A percentile compares a stretch with the other conserved stretches of the same genome.
Conservation (phyloP, 2,329 filamentous ascomycete genomes). For the Pseudogymnoascus sp. region DNA sequence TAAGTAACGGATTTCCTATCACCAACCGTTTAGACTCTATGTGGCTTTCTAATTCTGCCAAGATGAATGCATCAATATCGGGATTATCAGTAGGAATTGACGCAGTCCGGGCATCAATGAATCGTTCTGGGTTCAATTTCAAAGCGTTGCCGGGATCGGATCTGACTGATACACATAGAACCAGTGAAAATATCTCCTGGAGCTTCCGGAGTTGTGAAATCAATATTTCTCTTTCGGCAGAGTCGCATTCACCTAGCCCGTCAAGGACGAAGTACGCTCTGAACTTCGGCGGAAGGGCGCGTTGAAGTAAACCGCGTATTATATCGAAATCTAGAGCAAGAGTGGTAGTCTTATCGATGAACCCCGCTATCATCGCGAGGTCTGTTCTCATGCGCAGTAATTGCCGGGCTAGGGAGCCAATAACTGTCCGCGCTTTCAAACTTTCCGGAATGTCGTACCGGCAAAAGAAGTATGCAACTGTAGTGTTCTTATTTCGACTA, state of each 20-base stretch:
- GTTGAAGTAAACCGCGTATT: constrained; percentile 20
- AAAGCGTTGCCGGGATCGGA: constrained; percentile 17
- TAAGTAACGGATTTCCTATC: constrained; percentile 22
- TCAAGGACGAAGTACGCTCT: constrained; percentile 28
- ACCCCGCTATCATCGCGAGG: constrained; percentile 11
- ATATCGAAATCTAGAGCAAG: constrained; percentile 14
- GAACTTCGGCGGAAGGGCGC: constrained; percentile 14
- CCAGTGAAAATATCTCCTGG: constrained; percentile 18
- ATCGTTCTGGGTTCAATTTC: constrained; percentile 9
- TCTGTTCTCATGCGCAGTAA: constrained; percentile 25
- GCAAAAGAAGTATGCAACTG: constrained; percentile 30
- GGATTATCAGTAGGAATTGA: constrained; percentile 22
- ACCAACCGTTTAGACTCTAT: constrained; percentile 15
- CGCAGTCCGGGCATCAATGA: constrained; percentile 11
- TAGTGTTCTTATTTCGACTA: constrained; percentile 3
- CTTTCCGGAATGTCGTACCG: constrained; percentile 25
- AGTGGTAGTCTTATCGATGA: neutral
- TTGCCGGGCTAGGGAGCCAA: constrained; percentile 31
- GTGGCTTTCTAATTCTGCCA: constrained; percentile 21
- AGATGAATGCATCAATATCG: constrained; percentile 23
- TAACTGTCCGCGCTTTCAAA: constrained; percentile 23
- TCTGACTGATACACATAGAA: constrained; percentile 22
- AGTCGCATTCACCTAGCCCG: constrained; percentile 28
- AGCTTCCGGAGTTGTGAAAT: constrained; percentile 18
- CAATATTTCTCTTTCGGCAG: constrained; percentile 12